A percentile compares a stretch with the other conserved stretches of the same genome.
Conservation (phyloP, 1,284 basidiomycete genomes). For the Trichosporon ovoides region DNA sequence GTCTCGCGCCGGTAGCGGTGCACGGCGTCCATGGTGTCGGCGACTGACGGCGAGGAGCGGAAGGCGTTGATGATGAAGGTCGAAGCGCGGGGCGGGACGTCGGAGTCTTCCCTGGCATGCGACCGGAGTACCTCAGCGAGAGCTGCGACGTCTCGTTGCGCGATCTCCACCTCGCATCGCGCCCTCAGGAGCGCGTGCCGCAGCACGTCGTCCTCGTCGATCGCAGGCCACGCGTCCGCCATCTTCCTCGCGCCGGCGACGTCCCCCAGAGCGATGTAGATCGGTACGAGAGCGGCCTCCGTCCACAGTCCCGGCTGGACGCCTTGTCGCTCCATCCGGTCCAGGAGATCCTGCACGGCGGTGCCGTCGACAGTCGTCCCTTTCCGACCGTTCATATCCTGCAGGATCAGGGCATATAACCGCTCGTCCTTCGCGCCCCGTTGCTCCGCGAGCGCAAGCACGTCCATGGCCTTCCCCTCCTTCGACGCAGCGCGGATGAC, state of each 20-base stretch:
- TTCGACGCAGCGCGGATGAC: constrained; percentile 12
- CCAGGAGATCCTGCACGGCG: constrained; percentile 4
- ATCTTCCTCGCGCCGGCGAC: constrained; percentile 16
- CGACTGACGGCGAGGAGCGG: background rate
- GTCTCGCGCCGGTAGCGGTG: background rate
- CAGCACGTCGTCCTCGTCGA: background rate
- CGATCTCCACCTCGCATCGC: constrained; percentile 16
- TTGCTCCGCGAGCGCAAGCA: background rate
- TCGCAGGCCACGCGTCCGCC: constrained; percentile 6
- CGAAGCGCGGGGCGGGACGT: background rate
- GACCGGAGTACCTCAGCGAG: constrained; percentile 12
- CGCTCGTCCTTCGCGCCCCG: background rate
- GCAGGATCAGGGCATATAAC: constrained; percentile 11
- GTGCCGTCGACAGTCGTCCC: background rate
- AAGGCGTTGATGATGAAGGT: background rate
- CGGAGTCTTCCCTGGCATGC: background rate
- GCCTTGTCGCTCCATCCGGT: constrained; percentile 1
- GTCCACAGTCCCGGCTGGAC: constrained; percentile 13
- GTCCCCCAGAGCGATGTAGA: constrained; percentile 17
- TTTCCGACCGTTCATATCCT: background rate
- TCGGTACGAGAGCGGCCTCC: constrained; percentile 18
- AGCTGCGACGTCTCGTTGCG: constrained; percentile 8
- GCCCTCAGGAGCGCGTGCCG: background rate
- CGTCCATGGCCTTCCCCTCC: constrained; percentile 2
- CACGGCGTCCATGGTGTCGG: background rate